These are phyloP conservation scores for Fragilaria radians DNA, from an alignment of 108 stramenopile species.

Conservation along the genomic window DNA sequence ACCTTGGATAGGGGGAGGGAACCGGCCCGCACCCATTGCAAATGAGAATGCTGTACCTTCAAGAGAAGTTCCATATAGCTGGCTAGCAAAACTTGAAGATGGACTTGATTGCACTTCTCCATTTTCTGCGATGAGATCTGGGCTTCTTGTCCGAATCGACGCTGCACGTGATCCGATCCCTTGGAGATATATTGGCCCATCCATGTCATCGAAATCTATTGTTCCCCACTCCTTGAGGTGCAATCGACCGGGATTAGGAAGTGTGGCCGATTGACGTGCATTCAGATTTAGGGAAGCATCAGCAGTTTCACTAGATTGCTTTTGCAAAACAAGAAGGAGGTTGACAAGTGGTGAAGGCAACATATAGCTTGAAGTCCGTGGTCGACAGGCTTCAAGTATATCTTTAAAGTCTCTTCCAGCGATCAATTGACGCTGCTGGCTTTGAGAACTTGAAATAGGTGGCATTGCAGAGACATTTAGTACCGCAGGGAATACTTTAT, in stretches of 20 bases:
- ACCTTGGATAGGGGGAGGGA: too few species aligned
- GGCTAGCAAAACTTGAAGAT: conserved; percentile 39
- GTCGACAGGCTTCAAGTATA: conserved; percentile 80
- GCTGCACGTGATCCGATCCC: neutral
- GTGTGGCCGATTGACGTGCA: neutral
- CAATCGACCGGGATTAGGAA: neutral
- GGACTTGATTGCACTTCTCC: conserved; percentile 16
- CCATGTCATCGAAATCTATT: conserved; percentile 13
- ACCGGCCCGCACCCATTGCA: conserved; percentile 19
- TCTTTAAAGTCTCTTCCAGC: conserved; percentile 68
- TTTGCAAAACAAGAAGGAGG: conserved; percentile 22
- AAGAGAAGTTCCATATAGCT: conserved; percentile 20
- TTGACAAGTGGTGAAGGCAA: conserved; percentile 31
- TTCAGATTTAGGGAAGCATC: neutral
- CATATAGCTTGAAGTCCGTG: conserved; percentile 28
- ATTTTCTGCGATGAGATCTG: neutral
- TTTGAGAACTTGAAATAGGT: conserved; percentile 18
- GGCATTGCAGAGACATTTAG: conserved; percentile 30
- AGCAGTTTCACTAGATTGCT: conserved; percentile 1
- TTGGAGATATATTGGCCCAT: neutral
- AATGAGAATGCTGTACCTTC: conserved; percentile 13
- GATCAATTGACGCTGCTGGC: conserved; percentile 60
- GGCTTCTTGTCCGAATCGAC: neutral
- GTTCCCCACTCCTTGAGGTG: conserved; percentile 21
- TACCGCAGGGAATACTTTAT: conserved; percentile 21